phyloP scores from a whole-genome alignment of 2,329 filamentous ascomycete species.

The Torrubiella hemipterigena region DNA sequence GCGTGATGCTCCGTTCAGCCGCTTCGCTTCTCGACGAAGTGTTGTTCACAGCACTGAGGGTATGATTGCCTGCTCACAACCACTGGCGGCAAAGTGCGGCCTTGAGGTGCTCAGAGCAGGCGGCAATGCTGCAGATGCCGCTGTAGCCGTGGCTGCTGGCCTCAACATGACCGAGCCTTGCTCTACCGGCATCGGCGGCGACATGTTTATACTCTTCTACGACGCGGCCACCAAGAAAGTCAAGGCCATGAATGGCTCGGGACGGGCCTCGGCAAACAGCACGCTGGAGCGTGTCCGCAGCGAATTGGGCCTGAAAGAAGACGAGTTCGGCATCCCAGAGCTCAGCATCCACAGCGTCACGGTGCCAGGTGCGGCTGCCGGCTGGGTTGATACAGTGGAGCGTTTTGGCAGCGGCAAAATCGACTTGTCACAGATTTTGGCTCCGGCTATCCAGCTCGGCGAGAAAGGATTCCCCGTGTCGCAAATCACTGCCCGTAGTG shows the following conservation, averaged over 20 bases:
- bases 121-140: slow-evolving; percentile 96
- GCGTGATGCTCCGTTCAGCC: slow-evolving; percentile 38
- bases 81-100: slow-evolving; percentile 78
- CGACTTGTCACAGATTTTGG: slow-evolving; percentile 62
- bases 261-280: slow-evolving; percentile 60
- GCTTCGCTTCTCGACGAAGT: slow-evolving; percentile 71
- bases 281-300: slow-evolving; percentile 59
- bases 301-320: slow-evolving; percentile 53
- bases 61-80: slow-evolving; percentile 83
- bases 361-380: slow-evolving; percentile 80
- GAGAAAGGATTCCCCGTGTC: slow-evolving; percentile 86
- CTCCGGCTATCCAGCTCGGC: slow-evolving; percentile 71
- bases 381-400: slow-evolving; percentile 84
- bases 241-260: slow-evolving; percentile 82
- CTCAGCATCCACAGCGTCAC: slow-evolving; percentile 71
- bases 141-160: slow-evolving; percentile 83
- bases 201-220: slow-evolving; percentile 95
- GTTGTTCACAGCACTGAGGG: slow-evolving; percentile 89
- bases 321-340: slow-evolving; percentile 54
- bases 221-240: slow-evolving; percentile 72
- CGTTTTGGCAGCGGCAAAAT: slow-evolving; percentile 83
- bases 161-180: slow-evolving; percentile 89
- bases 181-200: slow-evolving; percentile 89
- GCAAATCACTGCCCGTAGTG: slow-evolving; percentile 58
- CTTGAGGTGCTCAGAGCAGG: slow-evolving; percentile 74